A percentile compares a stretch with the other conserved stretches of the same genome.
These are phyloP conservation scores for Teratosphaeria destructans DNA, from an alignment of 2,329 filamentous ascomycete genomes.

Conservation along the genomic window DNA sequence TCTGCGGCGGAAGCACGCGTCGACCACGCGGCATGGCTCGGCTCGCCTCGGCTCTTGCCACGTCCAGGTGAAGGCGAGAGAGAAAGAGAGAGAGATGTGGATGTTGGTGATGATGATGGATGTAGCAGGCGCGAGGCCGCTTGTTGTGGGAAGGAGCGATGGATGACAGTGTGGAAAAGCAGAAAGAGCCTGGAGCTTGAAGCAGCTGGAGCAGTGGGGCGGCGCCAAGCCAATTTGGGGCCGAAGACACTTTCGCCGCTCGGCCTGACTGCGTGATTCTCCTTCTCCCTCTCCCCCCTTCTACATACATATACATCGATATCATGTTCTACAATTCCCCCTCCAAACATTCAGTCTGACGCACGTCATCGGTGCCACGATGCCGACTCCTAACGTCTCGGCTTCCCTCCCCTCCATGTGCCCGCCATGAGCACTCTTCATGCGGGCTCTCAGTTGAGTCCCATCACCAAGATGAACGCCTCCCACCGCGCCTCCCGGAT, in stretches of 20 bases:
- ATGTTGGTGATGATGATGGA: not conserved
- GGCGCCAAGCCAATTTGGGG: not conserved
- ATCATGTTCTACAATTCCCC: not conserved
- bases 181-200: not conserved
- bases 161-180: not conserved
- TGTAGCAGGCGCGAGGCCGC: not conserved
- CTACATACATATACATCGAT: not conserved
- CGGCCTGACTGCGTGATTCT: not conserved
- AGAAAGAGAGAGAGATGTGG: not conserved
- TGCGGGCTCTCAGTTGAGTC: slow-evolving; percentile 12
- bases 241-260: not conserved
- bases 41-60: not conserved
- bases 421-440: slow-evolving; percentile 19
- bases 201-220: not conserved
- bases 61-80: not conserved
- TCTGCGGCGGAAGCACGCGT: not conserved
- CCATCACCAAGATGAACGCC: slow-evolving; percentile 4
- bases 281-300: not conserved
- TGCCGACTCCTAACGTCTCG: slow-evolving; percentile 19
- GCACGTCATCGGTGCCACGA: slow-evolving; percentile 7
- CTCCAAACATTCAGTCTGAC: not conserved
- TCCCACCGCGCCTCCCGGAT: not conserved
- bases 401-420: slow-evolving; percentile 18
- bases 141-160: not conserved
- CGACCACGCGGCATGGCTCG: slow-evolving; percentile 1